Base-by-base conservation (phyloP, 352 stramenopile genomes). In the Globisporangium emineosum region DNA sequence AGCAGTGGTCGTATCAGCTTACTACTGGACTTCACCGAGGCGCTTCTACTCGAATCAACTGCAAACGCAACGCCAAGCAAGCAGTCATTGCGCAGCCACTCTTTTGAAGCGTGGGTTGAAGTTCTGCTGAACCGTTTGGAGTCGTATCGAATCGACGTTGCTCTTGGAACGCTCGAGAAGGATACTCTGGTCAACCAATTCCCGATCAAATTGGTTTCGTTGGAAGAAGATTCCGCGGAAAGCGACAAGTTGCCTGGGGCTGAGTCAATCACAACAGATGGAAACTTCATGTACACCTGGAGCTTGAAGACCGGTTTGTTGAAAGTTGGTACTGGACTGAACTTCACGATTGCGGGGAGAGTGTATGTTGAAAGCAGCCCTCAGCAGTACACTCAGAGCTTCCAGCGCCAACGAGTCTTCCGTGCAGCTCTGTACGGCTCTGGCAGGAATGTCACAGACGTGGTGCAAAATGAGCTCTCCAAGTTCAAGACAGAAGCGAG, bases 261-360 rank as follows among this genome's bases (percentile, higher is more conserved):
- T 2, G 45, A 68, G 53, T 73, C 76, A 5, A 76, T 91, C 32
- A 69, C 83, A 0, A 86, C 76, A 0, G 79, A 91, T 62, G 83
- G 83, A n/a, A 91, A 40, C 27, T 92, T 83, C 62, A 40, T 86
- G 10, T 93, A 89, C 57, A 75, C 64, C 9, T 93, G 83, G 81
- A 82, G 66, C 60, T 30, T 71, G 12, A 47, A 45, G 1, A 69
- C 68, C 7, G 83, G 83, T 0, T 56, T 93, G 2, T 57, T 64
- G 30, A 93, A 91, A 65, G 70, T 93, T 54, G 85, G 85, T n/a
- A 89, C 78, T 0, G 85, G 85, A 1, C 53, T 74, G 17, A 88
- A 92, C 53, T 90, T 88, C 47, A 91, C 80, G 42, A 79, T 92
- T 23, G 74, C 78, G 30, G 84, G 84, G n/a, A 75, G 81, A 69